These are phyloP conservation scores for Cornus controversa DNA, from an alignment of 148 eudicot genomes.

Conservation along the genomic window DNA sequence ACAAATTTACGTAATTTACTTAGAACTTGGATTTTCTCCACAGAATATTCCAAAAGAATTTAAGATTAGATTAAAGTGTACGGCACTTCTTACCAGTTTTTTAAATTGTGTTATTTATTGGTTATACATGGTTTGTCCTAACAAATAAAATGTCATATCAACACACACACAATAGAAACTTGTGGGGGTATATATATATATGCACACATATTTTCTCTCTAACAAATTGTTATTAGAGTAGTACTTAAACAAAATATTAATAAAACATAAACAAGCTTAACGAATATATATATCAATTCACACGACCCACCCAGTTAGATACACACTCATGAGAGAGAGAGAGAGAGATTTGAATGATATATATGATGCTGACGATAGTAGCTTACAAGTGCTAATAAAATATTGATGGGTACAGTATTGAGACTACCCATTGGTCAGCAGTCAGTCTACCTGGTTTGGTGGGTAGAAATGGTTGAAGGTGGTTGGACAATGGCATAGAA, in stretches of 20 bases:
- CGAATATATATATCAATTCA: not conserved
- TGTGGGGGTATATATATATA: too few species aligned
- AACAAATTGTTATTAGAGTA: too few species aligned
- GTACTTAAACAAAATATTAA: not conserved
- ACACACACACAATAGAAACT: too few species aligned
- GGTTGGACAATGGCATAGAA: slow-evolving; percentile 30
- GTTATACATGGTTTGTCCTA: too few species aligned
- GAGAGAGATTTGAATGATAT: not conserved
- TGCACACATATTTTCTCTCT: too few species aligned
- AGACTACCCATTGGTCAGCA: slow-evolving; percentile 8
- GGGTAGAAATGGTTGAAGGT: slow-evolving; percentile 50
- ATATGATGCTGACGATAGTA: not conserved
- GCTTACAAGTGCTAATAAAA: slow-evolving; percentile 1
- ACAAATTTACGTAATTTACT: too few species aligned
- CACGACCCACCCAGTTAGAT: not conserved
- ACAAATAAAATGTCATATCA: too few species aligned
- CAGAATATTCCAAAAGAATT: too few species aligned
- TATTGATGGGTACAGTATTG: not conserved
- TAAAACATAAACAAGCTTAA: not conserved
- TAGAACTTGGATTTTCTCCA: too few species aligned
- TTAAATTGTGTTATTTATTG: too few species aligned
- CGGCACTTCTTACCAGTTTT: too few species aligned
- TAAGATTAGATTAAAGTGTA: too few species aligned
- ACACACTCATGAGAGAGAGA: not conserved
- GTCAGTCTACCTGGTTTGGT: slow-evolving; percentile 24